Evolutionary conservation across 768 basidiomycete species (phyloP).

Genomic region (Mycena vitilis): DNA sequence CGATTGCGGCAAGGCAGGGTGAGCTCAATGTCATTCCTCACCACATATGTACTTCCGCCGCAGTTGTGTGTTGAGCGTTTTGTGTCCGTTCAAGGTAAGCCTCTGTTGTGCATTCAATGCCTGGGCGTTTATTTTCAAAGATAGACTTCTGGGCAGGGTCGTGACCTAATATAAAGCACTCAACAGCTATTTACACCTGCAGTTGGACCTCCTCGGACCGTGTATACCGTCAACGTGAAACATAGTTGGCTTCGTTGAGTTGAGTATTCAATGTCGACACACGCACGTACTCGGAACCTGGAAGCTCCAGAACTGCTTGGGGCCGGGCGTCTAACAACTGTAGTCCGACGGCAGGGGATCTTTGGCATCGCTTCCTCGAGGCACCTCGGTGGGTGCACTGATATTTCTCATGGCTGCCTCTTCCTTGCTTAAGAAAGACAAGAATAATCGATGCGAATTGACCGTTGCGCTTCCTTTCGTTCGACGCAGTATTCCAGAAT

Average conservation of each 20-base stretch:
- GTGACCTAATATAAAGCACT: neutral
- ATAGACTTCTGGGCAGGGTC: slow-evolving; percentile 9
- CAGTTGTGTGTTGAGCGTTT: slow-evolving; percentile 7
- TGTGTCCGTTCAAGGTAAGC: neutral
- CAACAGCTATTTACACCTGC: too few relatives aligned
- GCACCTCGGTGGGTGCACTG: neutral
- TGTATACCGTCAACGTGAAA: neutral
- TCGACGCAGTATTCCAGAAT: too few relatives aligned
- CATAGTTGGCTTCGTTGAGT: neutral
- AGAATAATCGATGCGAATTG: too few relatives aligned
- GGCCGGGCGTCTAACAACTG: neutral
- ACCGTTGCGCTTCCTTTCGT: too few relatives aligned
- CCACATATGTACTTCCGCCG: neutral
- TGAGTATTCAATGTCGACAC: neutral
- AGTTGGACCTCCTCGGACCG: neutral
- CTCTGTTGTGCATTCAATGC: neutral
- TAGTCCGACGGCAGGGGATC: neutral
- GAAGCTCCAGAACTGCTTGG: neutral
- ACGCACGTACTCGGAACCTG: neutral
- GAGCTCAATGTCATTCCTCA: too few relatives aligned
- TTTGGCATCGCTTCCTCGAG: too few relatives aligned
- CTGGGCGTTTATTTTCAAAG: slow-evolving; percentile 6
- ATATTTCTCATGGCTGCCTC: slow-evolving; percentile 8
- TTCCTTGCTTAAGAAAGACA: too few relatives aligned
- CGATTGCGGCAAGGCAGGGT: neutral